Evolutionary conservation across 2,329 filamentous ascomycete species (phyloP).

Genomic region (Fusarium domesticum): DNA sequence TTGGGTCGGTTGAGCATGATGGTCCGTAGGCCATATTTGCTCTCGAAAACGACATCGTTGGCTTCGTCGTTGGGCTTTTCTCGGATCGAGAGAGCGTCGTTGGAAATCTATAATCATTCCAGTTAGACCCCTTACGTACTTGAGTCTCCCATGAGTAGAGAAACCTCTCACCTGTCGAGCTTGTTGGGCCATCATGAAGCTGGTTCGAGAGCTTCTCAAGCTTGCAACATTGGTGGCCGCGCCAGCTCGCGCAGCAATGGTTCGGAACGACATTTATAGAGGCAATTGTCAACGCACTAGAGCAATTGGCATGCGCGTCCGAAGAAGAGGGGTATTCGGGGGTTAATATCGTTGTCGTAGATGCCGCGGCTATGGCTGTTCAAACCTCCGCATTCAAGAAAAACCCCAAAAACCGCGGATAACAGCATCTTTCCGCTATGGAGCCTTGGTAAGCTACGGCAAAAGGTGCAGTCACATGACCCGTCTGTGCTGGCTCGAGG

Average conservation of each 20-base stretch:
- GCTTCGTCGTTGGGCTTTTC: constrained; percentile 67
- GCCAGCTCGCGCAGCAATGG: constrained; percentile 53
- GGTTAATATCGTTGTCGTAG: constrained; percentile 17
- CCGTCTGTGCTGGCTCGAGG: not conserved
- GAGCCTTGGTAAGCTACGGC: constrained; percentile 2
- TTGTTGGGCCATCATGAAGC: constrained; percentile 71
- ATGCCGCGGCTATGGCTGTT: constrained; percentile 33
- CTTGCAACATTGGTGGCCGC: constrained; percentile 46
- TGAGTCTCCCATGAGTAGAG: not conserved
- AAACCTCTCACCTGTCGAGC: constrained; percentile 38
- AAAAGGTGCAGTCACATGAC: constrained; percentile 22
- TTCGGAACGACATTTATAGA: constrained; percentile 56
- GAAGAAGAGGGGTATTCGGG: constrained; percentile 17
- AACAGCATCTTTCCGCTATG: constrained; percentile 20
- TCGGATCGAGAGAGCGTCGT: constrained; percentile 41
- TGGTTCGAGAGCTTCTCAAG: constrained; percentile 41
- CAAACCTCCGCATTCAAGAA: constrained; percentile 24
- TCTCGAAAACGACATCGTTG: constrained; percentile 91
- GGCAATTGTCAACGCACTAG: constrained; percentile 37
- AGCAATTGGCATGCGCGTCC: constrained; percentile 35
- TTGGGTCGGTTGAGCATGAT: constrained; percentile 91
- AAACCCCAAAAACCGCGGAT: constrained; percentile 28
- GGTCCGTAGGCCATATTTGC: constrained; percentile 82
- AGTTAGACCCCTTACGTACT: constrained; percentile 6
- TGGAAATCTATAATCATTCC: constrained; percentile 33